These are phyloP conservation scores for Aspergillus viridinutans DNA, from an alignment of 2,329 filamentous ascomycete species.

Conservation along the genomic window DNA sequence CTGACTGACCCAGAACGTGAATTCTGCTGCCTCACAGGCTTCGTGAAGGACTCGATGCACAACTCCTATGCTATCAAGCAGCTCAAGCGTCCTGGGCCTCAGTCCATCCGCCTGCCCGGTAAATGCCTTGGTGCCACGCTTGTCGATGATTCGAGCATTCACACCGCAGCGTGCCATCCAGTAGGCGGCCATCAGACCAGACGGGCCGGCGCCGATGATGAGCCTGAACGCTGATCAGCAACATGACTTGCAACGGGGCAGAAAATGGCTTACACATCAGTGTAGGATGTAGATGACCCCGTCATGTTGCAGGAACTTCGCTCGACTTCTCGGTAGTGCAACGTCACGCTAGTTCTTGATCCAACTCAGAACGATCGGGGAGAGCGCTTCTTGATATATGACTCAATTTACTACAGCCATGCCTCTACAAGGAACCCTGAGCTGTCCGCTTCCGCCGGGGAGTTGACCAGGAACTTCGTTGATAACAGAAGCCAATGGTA, in stretches of 20 bases:
- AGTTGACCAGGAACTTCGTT: neutral
- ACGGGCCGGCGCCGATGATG: conserved; percentile 51
- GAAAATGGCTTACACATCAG: conserved; percentile 6
- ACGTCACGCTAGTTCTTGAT: neutral
- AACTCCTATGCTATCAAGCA: conserved; percentile 67
- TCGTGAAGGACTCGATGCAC: conserved; percentile 61
- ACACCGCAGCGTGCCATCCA: conserved; percentile 49
- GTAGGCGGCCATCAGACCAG: conserved; percentile 46
- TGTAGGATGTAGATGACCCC: conserved; percentile 1
- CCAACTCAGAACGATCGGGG: neutral
- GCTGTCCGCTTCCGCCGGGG: too few species aligned
- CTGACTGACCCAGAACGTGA: conserved; percentile 43
- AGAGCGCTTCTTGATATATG: neutral
- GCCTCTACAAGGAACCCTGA: neutral
- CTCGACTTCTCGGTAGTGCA: neutral
- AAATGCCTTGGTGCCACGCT: conserved; percentile 36
- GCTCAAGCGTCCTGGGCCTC: conserved; percentile 29
- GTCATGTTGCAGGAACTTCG: neutral
- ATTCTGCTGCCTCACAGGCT: conserved; percentile 65
- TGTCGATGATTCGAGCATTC: conserved; percentile 47
- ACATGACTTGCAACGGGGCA: neutral
- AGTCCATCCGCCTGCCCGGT: conserved; percentile 20
- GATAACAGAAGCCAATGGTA: too few species aligned
- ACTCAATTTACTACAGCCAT: neutral
- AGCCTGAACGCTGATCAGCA: conserved; percentile 3